Conservation (phyloP, 345 rosid species). For the Orychophragmus violaceus region DNA sequence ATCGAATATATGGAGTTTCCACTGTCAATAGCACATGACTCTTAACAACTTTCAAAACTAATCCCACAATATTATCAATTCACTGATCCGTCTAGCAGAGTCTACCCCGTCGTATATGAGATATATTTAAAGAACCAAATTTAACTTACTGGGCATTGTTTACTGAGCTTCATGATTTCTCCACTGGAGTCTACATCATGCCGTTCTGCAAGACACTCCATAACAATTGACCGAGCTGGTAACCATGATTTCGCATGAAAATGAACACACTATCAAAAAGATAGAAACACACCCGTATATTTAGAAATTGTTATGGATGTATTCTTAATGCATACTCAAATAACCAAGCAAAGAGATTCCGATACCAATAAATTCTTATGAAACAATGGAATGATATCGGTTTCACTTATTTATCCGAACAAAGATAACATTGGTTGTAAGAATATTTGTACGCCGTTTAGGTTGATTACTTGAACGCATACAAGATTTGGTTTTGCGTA, state of each 20-base stretch:
- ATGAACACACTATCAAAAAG: slow-evolving; percentile 42
- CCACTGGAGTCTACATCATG: slow-evolving; percentile 54
- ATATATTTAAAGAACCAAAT: no score
- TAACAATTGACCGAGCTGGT: slow-evolving; percentile 75
- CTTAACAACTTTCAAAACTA: not conserved
- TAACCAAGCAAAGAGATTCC: not conserved
- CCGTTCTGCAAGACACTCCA: slow-evolving; percentile 58
- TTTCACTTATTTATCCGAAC: not conserved
- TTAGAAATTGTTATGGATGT: not conserved
- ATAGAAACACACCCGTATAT: not conserved
- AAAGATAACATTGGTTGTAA: not conserved
- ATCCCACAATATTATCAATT: not conserved
- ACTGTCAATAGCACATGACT: slow-evolving; percentile 33
- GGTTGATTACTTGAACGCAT: not conserved
- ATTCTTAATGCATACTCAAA: not conserved
- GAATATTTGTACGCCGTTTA: not conserved
- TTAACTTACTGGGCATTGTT: slow-evolving; percentile 69
- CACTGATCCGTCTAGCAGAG: not conserved
- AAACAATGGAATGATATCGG: not conserved
- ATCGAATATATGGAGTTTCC: slow-evolving; percentile 84
- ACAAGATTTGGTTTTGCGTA: not conserved
- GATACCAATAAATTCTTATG: not conserved
- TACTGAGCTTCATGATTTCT: slow-evolving; percentile 63
- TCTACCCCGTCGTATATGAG: no score
- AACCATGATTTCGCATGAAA: slow-evolving; percentile 78